Evolutionary conservation across 2,329 filamentous ascomycete species (phyloP).

Genomic region (Calonectria honghensis): DNA sequence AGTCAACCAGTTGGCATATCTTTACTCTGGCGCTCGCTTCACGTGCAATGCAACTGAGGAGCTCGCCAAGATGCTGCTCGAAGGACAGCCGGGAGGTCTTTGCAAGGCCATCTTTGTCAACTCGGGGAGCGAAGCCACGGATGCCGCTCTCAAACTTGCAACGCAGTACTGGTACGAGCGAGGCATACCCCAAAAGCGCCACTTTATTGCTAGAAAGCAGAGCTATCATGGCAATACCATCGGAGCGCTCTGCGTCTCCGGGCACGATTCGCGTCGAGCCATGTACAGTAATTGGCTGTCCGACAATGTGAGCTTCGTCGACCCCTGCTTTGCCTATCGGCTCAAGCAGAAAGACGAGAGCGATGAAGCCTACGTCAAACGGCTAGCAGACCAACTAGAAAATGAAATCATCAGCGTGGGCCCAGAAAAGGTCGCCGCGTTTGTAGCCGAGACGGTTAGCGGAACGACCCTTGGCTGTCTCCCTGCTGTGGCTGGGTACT

Average conservation of each 20-base stretch:
- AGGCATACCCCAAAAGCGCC: slow-evolving; percentile 59
- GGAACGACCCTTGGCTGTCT: slow-evolving; percentile 75
- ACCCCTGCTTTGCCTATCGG: slow-evolving; percentile 38
- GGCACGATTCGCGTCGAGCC: slow-evolving; percentile 36
- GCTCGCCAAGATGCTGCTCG: slow-evolving; percentile 54
- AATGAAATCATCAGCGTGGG: slow-evolving; percentile 30
- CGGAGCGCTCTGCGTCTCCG: slow-evolving; percentile 65
- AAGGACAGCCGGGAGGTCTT: slow-evolving; percentile 46
- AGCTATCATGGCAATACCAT: slow-evolving; percentile 71
- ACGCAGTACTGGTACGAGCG: slow-evolving; percentile 69
- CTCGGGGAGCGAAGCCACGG: slow-evolving; percentile 61
- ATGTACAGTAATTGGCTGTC: slow-evolving; percentile 44
- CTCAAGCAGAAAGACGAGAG: slow-evolving; percentile 11
- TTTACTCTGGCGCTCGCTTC: slow-evolving; percentile 45
- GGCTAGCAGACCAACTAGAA: slow-evolving; percentile 36
- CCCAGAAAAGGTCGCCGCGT: slow-evolving; percentile 35
- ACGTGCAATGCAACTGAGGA: slow-evolving; percentile 53
- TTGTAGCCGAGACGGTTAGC: slow-evolving; percentile 39
- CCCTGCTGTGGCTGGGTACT: slow-evolving; percentile 79
- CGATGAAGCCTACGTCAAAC: background rate
- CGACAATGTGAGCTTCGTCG: slow-evolving; percentile 31
- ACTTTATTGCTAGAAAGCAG: slow-evolving; percentile 66
- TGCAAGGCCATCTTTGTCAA: slow-evolving; percentile 53
- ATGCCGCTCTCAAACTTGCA: slow-evolving; percentile 69
- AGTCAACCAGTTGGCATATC: slow-evolving; percentile 34